These are phyloP conservation scores for Phytophthora fragariae DNA, from an alignment of 352 stramenopile genomes.

Conservation along the genomic window DNA sequence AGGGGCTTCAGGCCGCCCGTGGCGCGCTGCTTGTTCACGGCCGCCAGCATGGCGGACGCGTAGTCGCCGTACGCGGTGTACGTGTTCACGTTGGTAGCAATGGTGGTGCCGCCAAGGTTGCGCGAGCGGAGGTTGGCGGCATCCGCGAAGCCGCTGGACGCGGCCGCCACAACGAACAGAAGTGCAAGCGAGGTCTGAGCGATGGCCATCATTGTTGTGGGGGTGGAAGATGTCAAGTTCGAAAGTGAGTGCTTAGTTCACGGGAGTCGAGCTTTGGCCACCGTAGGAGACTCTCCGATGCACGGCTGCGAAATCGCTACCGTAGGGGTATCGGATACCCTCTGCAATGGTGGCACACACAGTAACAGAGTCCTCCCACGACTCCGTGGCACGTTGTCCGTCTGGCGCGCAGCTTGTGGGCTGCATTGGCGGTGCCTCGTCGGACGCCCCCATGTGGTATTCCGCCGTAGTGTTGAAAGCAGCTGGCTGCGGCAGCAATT, in stretches of 20 bases:
- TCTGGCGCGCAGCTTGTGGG: constrained; percentile 27
- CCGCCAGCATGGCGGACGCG: too few species aligned
- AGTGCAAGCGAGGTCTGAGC: constrained; percentile 13
- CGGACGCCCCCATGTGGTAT: constrained; percentile 26
- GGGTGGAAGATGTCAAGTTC: background rate
- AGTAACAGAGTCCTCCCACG: background rate
- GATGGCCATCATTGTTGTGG: constrained; percentile 6
- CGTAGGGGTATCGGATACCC: background rate
- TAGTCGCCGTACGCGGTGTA: constrained; percentile 13
- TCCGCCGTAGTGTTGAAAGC: constrained; percentile 28
- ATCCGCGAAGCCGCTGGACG: constrained; percentile 1
- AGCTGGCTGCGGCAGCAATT: constrained; percentile 16
- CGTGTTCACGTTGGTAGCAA: constrained; percentile 14
- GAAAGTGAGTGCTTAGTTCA: constrained; percentile 13
- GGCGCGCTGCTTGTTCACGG: too few species aligned
- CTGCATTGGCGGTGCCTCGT: constrained; percentile 14
- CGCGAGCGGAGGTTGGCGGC: constrained; percentile 5
- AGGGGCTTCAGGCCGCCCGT: too few species aligned
- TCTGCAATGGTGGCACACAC: background rate
- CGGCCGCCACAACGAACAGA: constrained; percentile 5
- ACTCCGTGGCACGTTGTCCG: background rate
- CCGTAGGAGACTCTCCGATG: too few species aligned
- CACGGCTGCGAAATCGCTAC: too few species aligned
- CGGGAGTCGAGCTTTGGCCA: background rate
- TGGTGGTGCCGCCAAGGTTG: constrained; percentile 20